Conservation (phyloP, 2,329 filamentous ascomycete genomes). For the Sclerotinia sclerotiorum region DNA sequence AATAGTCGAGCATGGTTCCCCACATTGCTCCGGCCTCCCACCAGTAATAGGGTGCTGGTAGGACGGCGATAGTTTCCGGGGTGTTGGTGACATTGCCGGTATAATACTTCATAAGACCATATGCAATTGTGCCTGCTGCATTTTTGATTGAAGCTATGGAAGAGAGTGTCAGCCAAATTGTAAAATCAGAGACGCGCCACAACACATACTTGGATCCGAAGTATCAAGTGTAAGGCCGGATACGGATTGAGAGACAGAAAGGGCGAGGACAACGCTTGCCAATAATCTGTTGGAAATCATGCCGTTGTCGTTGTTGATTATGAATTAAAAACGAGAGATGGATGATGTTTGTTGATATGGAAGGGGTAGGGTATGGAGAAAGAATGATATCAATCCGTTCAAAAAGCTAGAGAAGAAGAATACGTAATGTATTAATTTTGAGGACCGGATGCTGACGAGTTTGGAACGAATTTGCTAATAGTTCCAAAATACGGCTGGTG, state of each 20-base stretch:
- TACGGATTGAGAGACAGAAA: slow-evolving; percentile 6
- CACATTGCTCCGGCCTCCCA: slow-evolving; percentile 59
- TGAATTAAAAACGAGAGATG: background rate
- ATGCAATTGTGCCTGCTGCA: slow-evolving; percentile 60
- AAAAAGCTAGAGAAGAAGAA: too few relatives aligned
- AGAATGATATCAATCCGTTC: background rate
- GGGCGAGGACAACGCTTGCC: background rate
- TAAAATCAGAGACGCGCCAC: background rate
- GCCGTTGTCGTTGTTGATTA: background rate
- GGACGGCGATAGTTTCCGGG: slow-evolving; percentile 57
- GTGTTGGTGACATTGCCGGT: slow-evolving; percentile 59
- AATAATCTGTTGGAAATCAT: background rate
- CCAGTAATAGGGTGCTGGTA: slow-evolving; percentile 65
- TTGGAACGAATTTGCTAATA: background rate
- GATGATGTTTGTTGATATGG: background rate
- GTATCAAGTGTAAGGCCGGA: slow-evolving; percentile 20
- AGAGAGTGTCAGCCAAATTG: background rate
- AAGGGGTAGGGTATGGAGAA: background rate
- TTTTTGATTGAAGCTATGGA: slow-evolving; percentile 58
- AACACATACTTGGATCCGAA: slow-evolving; percentile 10
- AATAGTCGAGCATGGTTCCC: slow-evolving; percentile 70
- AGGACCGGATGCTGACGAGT: background rate
- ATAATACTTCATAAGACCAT: slow-evolving; percentile 64
- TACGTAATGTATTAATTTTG: background rate
- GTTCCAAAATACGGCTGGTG: background rate